Evolutionary conservation across 2,329 filamentous ascomycete species (phyloP), one percentile per base, ranked within the genome.

Genomic region (Cordyceps fumosorosea): DNA sequence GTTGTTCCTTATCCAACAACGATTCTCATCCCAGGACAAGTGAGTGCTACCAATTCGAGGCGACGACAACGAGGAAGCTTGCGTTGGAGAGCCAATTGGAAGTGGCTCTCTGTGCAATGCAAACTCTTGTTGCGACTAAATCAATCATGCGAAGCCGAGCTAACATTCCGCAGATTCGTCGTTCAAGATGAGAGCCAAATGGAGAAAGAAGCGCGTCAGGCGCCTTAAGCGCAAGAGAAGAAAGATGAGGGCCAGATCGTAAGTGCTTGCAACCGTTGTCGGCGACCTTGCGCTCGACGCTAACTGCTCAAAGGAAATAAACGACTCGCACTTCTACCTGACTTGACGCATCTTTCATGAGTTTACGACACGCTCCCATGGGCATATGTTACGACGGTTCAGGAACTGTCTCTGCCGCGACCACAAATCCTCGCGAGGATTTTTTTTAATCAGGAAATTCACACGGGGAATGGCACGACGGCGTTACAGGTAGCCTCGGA

Each of bases 161-260:
- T 69, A 68, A 69, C 65, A 60, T 54, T 52, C 55, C 59, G 58
- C 66, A 72, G 70, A 67, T 67, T 70, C 69, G 69, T 72, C 71
- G 77, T 80, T 81, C 82, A 86, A 81, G 81, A 86, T 88, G 85
- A 84, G 93, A 95, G 93, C 92, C 78, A 98, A 98, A 87, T 98
- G 95, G 95, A 95, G 93, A 87, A 99, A 99, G 90, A 99, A 99
- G 93, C 88, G 95, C 80, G 93, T 96, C 83, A 87, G 95, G 76
- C 89, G 95, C 82, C 91, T 99, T 81, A 98, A 98, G 90, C 89
- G 93, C 79, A 99, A 99, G 93, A 92, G 95, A 85, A 96, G 95
- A 92, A 99, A 99, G 93, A 96, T 95, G 84, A 88, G 95, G 80
- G 95, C 93, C 75, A 84, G 95, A 84, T 93, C 88, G 95, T 98